Percentiles rank a stretch among this genome's conserved stretches.
Conservation (phyloP, 2,329 filamentous ascomycete genomes). For the Colletotrichum sp. region DNA sequence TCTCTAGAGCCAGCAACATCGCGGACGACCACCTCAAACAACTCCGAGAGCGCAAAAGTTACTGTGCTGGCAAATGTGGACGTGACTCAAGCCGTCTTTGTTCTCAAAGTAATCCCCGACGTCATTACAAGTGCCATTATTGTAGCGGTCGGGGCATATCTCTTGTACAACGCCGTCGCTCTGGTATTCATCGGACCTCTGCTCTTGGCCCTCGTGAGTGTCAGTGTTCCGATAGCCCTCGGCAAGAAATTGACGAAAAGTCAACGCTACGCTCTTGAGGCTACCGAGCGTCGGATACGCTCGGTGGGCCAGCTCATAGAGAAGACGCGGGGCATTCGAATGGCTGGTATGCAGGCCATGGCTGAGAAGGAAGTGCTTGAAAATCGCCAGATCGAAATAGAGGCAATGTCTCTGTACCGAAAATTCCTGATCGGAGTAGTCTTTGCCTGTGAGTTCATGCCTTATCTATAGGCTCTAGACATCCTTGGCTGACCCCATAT, state of each 20-base stretch:
- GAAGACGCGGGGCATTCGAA: background rate
- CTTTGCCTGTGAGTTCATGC: background rate
- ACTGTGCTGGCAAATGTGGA: background rate
- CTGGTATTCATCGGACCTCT: background rate
- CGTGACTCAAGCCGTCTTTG: background rate
- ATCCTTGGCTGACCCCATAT: background rate
- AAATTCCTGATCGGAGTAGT: background rate
- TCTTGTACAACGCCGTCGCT: background rate
- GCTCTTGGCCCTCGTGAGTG: background rate
- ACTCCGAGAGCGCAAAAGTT: background rate
- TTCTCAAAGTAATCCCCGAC: background rate
- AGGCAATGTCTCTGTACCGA: background rate
- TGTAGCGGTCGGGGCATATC: background rate
- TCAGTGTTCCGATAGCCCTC: background rate
- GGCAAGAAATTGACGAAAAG: background rate
- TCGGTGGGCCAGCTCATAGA: background rate
- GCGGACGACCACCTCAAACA: background rate
- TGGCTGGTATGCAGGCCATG: background rate
- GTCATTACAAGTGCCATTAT: background rate
- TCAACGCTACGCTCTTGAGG: background rate
- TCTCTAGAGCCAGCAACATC: background rate
- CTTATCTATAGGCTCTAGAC: background rate
- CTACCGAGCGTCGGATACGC: background rate
- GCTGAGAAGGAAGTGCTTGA: background rate
- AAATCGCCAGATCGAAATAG: background rate